Percentiles rank a stretch among this genome's conserved stretches.
Evolutionary conservation across 352 stramenopile species (phyloP).

Genomic region (Phytophthora meadii): DNA sequence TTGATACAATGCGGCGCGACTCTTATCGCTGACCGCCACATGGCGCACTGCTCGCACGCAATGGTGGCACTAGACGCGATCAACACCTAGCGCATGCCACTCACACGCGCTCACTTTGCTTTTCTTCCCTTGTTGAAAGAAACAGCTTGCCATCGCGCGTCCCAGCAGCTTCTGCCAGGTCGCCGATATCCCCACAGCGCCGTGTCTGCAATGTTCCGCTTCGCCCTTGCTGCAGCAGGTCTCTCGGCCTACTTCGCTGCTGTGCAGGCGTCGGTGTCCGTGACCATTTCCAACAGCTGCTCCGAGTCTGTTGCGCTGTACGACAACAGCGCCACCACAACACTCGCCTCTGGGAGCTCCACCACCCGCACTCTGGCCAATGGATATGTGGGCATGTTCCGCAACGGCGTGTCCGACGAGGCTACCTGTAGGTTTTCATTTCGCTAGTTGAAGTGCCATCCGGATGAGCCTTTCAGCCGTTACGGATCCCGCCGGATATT

Average conservation of each 20-base stretch:
- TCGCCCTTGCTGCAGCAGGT: conserved; percentile 22
- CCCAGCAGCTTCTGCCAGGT: conserved; percentile 5
- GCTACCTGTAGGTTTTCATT: conserved; percentile 42
- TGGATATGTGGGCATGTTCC: conserved; percentile 65
- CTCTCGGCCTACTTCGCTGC: conserved; percentile 28
- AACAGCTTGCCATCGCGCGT: conserved; percentile 27
- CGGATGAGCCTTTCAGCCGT: conserved; percentile 12
- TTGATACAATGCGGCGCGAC: conserved; percentile 5
- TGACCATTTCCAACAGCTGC: conserved; percentile 55
- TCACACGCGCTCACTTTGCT: conserved; percentile 31
- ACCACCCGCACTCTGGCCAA: conserved; percentile 49
- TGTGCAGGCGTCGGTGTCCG: conserved; percentile 40
- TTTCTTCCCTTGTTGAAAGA: conserved; percentile 27
- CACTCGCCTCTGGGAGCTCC: conserved; percentile 45
- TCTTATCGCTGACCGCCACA: conserved; percentile 22
- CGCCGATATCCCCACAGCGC: conserved; percentile 28
- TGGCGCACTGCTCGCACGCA: conserved; percentile 23
- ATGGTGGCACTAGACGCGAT: conserved; percentile 7
- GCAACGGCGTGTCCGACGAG: conserved; percentile 46
- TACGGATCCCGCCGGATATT: conserved; percentile 9
- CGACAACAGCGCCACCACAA: conserved; percentile 58
- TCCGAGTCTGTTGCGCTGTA: conserved; percentile 58
- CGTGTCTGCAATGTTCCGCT: conserved; percentile 22
- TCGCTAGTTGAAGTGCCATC: conserved; percentile 13
- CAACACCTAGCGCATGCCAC: conserved; percentile 20